Evolutionary conservation across 2,329 filamentous ascomycete species (phyloP).

Genomic region (Claviceps pazoutovae): DNA sequence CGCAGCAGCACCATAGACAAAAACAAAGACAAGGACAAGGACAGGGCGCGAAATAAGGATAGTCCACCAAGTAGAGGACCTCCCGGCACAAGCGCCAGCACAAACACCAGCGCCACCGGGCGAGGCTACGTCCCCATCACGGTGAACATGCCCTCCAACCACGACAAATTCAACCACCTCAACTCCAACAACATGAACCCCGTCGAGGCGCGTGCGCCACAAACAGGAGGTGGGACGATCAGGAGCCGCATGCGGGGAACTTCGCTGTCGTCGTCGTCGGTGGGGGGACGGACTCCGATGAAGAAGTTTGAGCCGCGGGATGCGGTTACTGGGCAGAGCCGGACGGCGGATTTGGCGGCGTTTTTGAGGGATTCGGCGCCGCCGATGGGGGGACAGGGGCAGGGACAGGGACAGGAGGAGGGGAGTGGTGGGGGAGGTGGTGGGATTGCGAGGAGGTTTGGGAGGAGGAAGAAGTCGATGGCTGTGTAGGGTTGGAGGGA

Average conservation of each 20-base stretch:
- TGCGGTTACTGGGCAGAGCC: slow-evolving; percentile 31
- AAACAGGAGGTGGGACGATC: too few species aligned
- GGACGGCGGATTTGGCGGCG: slow-evolving; percentile 55
- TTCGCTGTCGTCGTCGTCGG: slow-evolving; percentile 13
- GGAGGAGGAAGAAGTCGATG: slow-evolving; percentile 33
- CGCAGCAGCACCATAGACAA: slow-evolving; percentile 13
- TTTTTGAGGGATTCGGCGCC: slow-evolving; percentile 60
- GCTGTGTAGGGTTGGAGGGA: slow-evolving; percentile 6
- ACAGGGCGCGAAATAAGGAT: slow-evolving; percentile 7
- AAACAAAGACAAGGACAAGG: neutral
- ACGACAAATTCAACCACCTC: slow-evolving; percentile 27
- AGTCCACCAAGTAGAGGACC: slow-evolving; percentile 10
- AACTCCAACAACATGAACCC: slow-evolving; percentile 3
- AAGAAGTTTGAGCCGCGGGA: slow-evolving; percentile 46
- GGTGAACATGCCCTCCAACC: slow-evolving; percentile 31
- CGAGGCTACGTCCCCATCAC: slow-evolving; percentile 40
- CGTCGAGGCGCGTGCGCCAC: too few species aligned
- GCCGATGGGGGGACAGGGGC: slow-evolving; percentile 21
- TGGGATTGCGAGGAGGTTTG: slow-evolving; percentile 34
- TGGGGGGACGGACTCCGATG: slow-evolving; percentile 32
- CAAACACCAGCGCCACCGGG: slow-evolving; percentile 4
- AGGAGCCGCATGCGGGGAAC: slow-evolving; percentile 8
- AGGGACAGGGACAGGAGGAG: slow-evolving; percentile 21
- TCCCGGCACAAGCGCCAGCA: slow-evolving; percentile 11
- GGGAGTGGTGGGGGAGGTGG: slow-evolving; percentile 15